Conservation (phyloP, 805 yeast genomes). For the Yamadazyma nakazawae region DNA sequence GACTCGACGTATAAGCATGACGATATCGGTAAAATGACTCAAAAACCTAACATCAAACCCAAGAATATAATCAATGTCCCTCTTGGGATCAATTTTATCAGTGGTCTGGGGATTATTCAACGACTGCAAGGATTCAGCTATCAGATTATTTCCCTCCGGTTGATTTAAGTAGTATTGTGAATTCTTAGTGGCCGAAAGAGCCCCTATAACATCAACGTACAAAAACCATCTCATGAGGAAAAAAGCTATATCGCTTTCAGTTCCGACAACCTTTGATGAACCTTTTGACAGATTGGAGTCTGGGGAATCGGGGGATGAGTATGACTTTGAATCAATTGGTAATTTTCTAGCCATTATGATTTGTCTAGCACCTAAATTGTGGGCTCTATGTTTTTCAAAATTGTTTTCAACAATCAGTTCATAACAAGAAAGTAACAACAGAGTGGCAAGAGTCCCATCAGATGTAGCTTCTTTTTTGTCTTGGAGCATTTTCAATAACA, state of each 20-base stretch:
- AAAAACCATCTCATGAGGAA: conserved; percentile 69
- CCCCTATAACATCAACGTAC: conserved; percentile 62
- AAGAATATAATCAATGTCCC: conserved; percentile 55
- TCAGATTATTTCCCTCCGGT: conserved; percentile 16
- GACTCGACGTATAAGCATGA: conserved; percentile 28
- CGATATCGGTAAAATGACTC: conserved; percentile 53
- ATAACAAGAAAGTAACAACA: conserved; percentile 55
- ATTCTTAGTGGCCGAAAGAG: conserved; percentile 51
- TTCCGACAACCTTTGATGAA: conserved; percentile 9
- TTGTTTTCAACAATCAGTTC: conserved; percentile 45
- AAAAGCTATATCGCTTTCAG: conserved; percentile 42
- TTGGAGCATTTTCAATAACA: conserved; percentile 47
- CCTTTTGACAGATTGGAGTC: conserved; percentile 8
- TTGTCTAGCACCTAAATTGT: conserved; percentile 64
- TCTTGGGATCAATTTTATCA: conserved; percentile 18
- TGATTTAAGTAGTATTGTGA: conserved; percentile 28
- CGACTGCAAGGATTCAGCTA: conserved; percentile 15
- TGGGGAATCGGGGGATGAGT: conserved; percentile 7
- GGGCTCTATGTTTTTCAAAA: conserved; percentile 58
- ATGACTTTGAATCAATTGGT: not conserved
- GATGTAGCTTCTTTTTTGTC: conserved; percentile 53
- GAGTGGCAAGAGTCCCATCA: conserved; percentile 64
- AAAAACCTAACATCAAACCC: conserved; percentile 67
- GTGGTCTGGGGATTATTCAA: conserved; percentile 17
- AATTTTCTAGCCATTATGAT: conserved; percentile 50